These are phyloP conservation scores for Beauveria sp. DNA, from an alignment of 2,329 filamentous ascomycete genomes.

Conservation along the genomic window DNA sequence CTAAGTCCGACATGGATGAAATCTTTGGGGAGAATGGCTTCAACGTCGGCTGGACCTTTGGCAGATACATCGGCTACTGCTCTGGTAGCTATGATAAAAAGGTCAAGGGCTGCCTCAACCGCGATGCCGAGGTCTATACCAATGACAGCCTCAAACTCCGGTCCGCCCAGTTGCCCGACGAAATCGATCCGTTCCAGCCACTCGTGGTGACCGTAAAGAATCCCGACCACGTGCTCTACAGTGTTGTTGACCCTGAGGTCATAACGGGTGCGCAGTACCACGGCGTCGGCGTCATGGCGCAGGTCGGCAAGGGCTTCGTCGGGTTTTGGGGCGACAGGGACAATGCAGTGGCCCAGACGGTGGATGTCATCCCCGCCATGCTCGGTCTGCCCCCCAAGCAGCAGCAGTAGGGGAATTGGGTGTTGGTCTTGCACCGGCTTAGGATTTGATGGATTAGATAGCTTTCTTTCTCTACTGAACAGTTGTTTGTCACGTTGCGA, in stretches of 20 bases:
- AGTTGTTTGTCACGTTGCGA: background rate
- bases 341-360: background rate
- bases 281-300: background rate
- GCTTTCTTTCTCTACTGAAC: background rate
- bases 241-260: too few species aligned
- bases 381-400: background rate
- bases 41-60: background rate
- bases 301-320: background rate
- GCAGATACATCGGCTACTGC: background rate
- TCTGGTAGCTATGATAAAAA: too few species aligned
- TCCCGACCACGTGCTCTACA: too few species aligned
- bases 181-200: too few species aligned
- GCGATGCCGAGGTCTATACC: background rate
- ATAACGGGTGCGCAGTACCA: too few species aligned
- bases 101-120: background rate
- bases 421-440: too few species aligned
- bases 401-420: background rate
- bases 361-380: background rate
- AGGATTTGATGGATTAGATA: background rate
- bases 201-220: too few species aligned
- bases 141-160: background rate
- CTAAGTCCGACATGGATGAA: accelerated
- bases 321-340: background rate
- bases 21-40: background rate
- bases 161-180: background rate